Conservation (phyloP, 495 filamentous ascomycete species). For the Penicillium ochrochloron region DNA sequence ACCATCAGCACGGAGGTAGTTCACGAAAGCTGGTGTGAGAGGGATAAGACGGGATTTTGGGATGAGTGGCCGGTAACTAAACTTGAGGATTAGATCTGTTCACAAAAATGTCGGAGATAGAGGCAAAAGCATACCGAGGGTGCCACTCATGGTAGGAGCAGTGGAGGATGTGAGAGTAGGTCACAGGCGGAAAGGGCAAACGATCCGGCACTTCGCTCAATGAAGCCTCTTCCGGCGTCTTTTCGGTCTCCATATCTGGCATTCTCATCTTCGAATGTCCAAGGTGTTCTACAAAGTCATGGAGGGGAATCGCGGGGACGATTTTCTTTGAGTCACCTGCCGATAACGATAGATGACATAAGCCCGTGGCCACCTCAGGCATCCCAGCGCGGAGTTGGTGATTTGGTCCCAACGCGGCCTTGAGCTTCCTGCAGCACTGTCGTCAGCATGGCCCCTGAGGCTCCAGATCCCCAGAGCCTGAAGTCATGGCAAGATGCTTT, state of each 20-base stretch:
- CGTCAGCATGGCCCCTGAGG: slow-evolving; percentile 58
- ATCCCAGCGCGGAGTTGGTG: slow-evolving; percentile 3
- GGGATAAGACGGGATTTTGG: slow-evolving; percentile 86
- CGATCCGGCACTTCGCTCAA: slow-evolving; percentile 33
- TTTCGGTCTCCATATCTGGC: slow-evolving; percentile 40
- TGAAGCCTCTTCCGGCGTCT: slow-evolving; percentile 19
- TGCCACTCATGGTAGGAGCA: slow-evolving; percentile 96
- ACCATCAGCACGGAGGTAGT: slow-evolving; percentile 90
- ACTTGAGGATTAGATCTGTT: neutral
- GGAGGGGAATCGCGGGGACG: slow-evolving; percentile 29
- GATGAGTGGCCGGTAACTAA: slow-evolving; percentile 76
- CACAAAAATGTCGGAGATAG: slow-evolving; percentile 3
- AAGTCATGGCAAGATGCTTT: slow-evolving; percentile 72
- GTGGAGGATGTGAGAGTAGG: slow-evolving; percentile 83
- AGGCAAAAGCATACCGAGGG: slow-evolving; percentile 47
- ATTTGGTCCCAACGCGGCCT: slow-evolving; percentile 21
- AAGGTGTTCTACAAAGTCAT: neutral
- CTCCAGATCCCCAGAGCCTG: slow-evolving; percentile 61
- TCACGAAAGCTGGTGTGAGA: slow-evolving; percentile 71
- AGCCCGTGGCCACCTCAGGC: slow-evolving; percentile 10
- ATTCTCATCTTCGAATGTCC: slow-evolving; percentile 26
- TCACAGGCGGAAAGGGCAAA: slow-evolving; percentile 81
- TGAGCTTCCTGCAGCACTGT: slow-evolving; percentile 10
- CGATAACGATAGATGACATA: slow-evolving; percentile 35
- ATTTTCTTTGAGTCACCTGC: slow-evolving; percentile 32